Evolutionary conservation across 2,329 filamentous ascomycete species (phyloP).

Genomic region (Juglanconis juglandina): DNA sequence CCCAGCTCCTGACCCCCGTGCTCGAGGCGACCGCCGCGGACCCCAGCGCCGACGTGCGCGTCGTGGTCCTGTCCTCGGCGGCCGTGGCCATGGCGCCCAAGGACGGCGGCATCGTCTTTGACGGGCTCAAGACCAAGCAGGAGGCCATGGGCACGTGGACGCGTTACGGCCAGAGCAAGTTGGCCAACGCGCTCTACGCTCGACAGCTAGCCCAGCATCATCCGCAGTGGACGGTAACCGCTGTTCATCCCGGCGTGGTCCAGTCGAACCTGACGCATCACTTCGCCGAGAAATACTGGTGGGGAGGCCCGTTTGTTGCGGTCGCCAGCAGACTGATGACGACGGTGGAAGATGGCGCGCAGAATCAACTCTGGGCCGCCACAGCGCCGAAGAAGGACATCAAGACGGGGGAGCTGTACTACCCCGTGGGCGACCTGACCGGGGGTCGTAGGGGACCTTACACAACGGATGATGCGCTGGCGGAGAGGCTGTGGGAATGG

Average conservation of each 20-base stretch:
- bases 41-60: constrained; percentile 25
- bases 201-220: constrained; percentile 25
- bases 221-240: constrained; percentile 23
- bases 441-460: constrained; percentile 20
- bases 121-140: constrained; percentile 24
- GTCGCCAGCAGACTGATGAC: constrained; percentile 21
- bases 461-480: constrained; percentile 26
- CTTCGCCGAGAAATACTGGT: neutral
- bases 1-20: constrained; percentile 33
- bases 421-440: constrained; percentile 28
- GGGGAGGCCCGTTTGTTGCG: constrained; percentile 12
- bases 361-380: constrained; percentile 14
- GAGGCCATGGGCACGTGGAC: constrained; percentile 20
- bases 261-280: constrained; percentile 23
- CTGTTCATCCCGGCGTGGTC: constrained; percentile 28
- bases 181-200: constrained; percentile 29
- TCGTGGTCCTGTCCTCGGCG: constrained; percentile 28
- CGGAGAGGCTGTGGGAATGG: constrained; percentile 34
- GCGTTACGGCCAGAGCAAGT: constrained; percentile 31
- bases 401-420: constrained; percentile 31
- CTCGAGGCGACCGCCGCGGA: constrained; percentile 26
- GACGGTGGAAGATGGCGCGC: constrained; percentile 18
- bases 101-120: constrained; percentile 27
- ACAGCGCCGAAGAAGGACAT: constrained; percentile 6
- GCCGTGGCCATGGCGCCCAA: constrained; percentile 23